Evolutionary conservation across 164 flowering plant species (phyloP).

Genomic region (Stephania japonica): DNA sequence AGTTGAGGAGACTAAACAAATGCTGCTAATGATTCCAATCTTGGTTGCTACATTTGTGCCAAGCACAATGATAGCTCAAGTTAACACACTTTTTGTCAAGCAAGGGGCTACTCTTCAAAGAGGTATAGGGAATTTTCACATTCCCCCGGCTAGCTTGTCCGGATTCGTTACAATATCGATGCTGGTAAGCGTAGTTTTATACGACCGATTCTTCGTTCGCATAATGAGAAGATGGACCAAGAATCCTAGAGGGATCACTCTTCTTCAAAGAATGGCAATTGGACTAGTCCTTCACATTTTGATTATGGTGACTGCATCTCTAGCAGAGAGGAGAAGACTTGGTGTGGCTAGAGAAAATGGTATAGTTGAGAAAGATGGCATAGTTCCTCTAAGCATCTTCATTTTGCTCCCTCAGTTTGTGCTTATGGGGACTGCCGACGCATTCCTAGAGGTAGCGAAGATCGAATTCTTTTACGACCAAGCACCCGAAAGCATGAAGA

Average conservation of each 20-base stretch:
- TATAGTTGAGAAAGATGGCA: neutral
- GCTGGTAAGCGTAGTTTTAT: conserved; percentile 41
- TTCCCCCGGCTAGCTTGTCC: conserved; percentile 49
- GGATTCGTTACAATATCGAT: conserved; percentile 41
- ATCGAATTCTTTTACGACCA: conserved; percentile 30
- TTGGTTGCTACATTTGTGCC: conserved; percentile 47
- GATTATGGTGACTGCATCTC: conserved; percentile 43
- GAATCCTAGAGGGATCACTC: conserved; percentile 51
- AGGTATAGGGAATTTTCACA: conserved; percentile 28
- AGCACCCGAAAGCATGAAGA: conserved; percentile 26
- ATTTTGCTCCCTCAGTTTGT: conserved; percentile 22
- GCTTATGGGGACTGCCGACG: conserved; percentile 22
- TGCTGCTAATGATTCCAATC: conserved; percentile 49
- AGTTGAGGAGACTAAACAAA: conserved; percentile 57
- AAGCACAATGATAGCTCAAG: conserved; percentile 41
- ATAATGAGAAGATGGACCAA: conserved; percentile 30
- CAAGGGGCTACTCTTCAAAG: conserved; percentile 42
- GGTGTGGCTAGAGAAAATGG: conserved; percentile 16
- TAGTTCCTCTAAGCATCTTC: conserved; percentile 23
- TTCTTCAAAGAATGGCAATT: conserved; percentile 57
- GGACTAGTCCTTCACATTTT: conserved; percentile 43
- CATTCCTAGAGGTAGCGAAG: conserved; percentile 22
- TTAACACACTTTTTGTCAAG: conserved; percentile 62
- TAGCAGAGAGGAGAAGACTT: conserved; percentile 42
- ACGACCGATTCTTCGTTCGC: conserved; percentile 46